A percentile compares a stretch with the other conserved stretches of the same genome.
phyloP scores from a whole-genome alignment of 179 eudicot genomes.

The Nepenthes alata region DNA sequence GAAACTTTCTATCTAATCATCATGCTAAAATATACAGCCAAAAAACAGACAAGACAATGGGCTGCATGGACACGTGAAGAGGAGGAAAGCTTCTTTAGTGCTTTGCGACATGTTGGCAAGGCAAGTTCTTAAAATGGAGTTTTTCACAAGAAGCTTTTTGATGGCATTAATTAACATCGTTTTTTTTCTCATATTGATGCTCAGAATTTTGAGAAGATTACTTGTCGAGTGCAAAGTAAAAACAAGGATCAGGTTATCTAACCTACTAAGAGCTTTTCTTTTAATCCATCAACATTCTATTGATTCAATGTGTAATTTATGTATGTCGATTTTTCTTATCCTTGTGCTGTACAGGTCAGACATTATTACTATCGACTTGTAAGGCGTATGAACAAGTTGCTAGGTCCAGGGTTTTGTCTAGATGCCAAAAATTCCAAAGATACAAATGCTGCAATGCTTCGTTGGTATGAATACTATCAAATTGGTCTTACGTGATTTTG shows the following conservation, averaged over 20 bases:
- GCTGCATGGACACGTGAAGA: constrained; percentile 99
- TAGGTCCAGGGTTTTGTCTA: constrained; percentile 77
- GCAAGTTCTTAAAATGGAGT: constrained; percentile 19
- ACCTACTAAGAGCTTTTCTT: background rate
- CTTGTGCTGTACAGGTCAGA: constrained; percentile 53
- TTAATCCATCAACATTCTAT: background rate
- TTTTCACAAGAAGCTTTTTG: background rate
- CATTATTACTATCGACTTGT: constrained; percentile 97
- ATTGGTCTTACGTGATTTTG: too few species aligned
- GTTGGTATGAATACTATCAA: constrained; percentile 42
- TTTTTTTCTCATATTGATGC: background rate
- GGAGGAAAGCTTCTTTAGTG: constrained; percentile 90
- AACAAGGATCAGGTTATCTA: constrained; percentile 85
- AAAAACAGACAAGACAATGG: constrained; percentile 84
- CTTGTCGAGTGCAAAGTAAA: constrained; percentile 80
- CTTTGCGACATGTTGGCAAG: constrained; percentile 98
- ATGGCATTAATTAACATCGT: background rate
- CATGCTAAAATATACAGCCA: constrained; percentile 26
- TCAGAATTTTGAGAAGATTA: constrained; percentile 97
- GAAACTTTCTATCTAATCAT: constrained; percentile 8
- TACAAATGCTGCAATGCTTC: constrained; percentile 95
- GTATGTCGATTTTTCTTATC: constrained; percentile 2
- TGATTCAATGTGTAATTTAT: background rate
- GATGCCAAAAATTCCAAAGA: constrained; percentile 95
- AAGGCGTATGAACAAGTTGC: constrained; percentile 92